A percentile compares a stretch with the other conserved stretches of the same genome.
phyloP scores from a whole-genome alignment of 2,329 filamentous ascomycete genomes.

The Trichophyton benhamiae region DNA sequence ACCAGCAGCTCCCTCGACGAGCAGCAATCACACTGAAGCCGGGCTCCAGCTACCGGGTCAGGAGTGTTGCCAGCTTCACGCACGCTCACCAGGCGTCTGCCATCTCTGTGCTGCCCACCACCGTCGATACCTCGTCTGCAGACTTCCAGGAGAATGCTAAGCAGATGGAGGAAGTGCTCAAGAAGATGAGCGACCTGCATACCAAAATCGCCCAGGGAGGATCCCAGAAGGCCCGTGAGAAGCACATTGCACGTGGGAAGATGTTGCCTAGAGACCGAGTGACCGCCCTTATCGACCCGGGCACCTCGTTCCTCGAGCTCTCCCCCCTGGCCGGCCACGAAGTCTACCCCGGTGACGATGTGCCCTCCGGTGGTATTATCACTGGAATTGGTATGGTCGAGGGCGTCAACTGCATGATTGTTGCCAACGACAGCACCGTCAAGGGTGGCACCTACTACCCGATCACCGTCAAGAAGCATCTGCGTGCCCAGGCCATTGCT shows the following conservation, averaged over 20 bases:
- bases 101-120: slow-evolving; percentile 65
- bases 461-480: slow-evolving; percentile 94
- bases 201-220: slow-evolving; percentile 63
- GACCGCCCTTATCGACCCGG: slow-evolving; percentile 74
- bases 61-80: slow-evolving; percentile 60
- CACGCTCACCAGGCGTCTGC: slow-evolving; percentile 69
- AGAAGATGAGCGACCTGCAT: slow-evolving; percentile 57
- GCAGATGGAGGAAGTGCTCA: slow-evolving; percentile 63
- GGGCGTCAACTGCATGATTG: slow-evolving; percentile 82
- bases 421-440: slow-evolving; percentile 92
- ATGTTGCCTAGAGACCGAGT: slow-evolving; percentile 89
- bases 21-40: background rate
- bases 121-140: slow-evolving; percentile 62
- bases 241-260: slow-evolving; percentile 78
- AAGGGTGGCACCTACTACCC: slow-evolving; percentile 97
- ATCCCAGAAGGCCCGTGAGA: slow-evolving; percentile 66
- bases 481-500: slow-evolving; percentile 81
- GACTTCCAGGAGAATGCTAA: slow-evolving; percentile 70
- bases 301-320: slow-evolving; percentile 84
- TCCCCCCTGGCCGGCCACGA: slow-evolving; percentile 79
- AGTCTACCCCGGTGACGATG: slow-evolving; percentile 74
- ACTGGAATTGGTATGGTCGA: slow-evolving; percentile 84
- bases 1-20: slow-evolving; percentile 13
- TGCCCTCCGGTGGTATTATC: slow-evolving; percentile 82
- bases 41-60: slow-evolving; percentile 7